Evolutionary conservation across 2,329 filamentous ascomycete genomes (phyloP), one percentile per base, ranked within the genome.

Genomic region (Podosphaera fusca): DNA sequence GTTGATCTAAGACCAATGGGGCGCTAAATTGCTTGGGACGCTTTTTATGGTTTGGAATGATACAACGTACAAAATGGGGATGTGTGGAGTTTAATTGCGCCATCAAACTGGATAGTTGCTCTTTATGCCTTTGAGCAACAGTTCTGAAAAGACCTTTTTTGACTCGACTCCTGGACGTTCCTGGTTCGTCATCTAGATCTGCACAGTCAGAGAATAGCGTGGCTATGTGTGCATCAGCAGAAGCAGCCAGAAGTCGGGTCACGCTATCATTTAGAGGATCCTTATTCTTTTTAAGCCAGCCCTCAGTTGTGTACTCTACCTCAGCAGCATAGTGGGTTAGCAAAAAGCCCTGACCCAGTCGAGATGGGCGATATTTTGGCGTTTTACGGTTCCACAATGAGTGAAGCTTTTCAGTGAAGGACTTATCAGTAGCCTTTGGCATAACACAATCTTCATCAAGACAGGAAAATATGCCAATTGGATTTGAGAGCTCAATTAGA

Each of bases 231-330:
- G 78, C 80, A 67, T 96, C 83, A 1, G 76, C 80, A 0, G 94
- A 98, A 12, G 77, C 75, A 42, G 89, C 86, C 40, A 98, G 77
- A 6, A 98, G 76, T 30, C 87, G 80, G 0, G 94, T 98, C 60
- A 98, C 78, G 61, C 96, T 98, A 74, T 98, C 94, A 65, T 96
- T 96, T 51, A 98, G 70, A 1, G 92, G 94, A 65, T 98, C 92
- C 69, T 98, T 98, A 74, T 98, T 98, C 76, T 96, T 98, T 69
- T 96, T 90, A 38, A 98, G 73, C 92, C 92, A 98, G 58, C 85
- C 85, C 58, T 90, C 81, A 0, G 92, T 98, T 0, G 84, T 88
- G 68, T 98, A 98, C 69, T 98, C 94, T 2, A 98, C 92, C 69
- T 96, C 92, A 33, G 92, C 89, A 31, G 92, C 92, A 66, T 98